Evolutionary conservation across 2,329 filamentous ascomycete species (phyloP), one percentile per base, ranked within the genome.

Genomic region (Nannizziopsis barbatae): DNA sequence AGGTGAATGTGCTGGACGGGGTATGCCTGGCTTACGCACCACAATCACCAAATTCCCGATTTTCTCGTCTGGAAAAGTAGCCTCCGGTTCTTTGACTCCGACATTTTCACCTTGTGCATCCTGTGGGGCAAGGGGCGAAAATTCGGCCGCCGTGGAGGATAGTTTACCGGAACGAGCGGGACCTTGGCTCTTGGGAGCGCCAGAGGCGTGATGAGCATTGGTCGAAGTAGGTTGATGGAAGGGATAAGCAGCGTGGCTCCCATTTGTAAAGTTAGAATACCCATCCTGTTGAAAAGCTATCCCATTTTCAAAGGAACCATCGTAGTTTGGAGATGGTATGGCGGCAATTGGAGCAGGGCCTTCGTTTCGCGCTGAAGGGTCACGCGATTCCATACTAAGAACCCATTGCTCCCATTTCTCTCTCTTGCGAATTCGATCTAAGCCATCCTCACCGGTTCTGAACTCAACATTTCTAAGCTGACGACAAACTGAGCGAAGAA

Each of bases 341-440:
- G 65, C 36, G 66, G 70, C 12, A 61, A 62, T 41, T 64, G 66
- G 65, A 33, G 69, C 63, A n/a, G 79, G 77, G 7, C 88, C 88
- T 14, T 83, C 76, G 58, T 84, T 84, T 61, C 83, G 85, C 35
- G 85, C 86, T 15, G 78, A 75, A 37, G 80, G 73, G 56, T 88
- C 80, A 53, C 90, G 82, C 53, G 86, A 77, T 10, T 81, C 75
- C 60, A 81, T 73, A 1, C 78, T 76, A 50, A 93, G 68, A 15
- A 95, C 77, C 73, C 86, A 96, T 55, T 81, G 79, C 56, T 83
- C 75, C 86, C 88, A 95, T 20, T 79, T 80, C 15, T 86, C 76
- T 20, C 77, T 76, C 51, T 80, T 78, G 45, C 92, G 83, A 40
- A 96, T 65, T 38, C 87, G 78, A 63, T 95, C 87, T 43, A 82